Percentiles rank a stretch among this genome's conserved stretches.
Evolutionary conservation across 108 stramenopile genomes (phyloP).

Genomic region (Epipyxis sp.): DNA sequence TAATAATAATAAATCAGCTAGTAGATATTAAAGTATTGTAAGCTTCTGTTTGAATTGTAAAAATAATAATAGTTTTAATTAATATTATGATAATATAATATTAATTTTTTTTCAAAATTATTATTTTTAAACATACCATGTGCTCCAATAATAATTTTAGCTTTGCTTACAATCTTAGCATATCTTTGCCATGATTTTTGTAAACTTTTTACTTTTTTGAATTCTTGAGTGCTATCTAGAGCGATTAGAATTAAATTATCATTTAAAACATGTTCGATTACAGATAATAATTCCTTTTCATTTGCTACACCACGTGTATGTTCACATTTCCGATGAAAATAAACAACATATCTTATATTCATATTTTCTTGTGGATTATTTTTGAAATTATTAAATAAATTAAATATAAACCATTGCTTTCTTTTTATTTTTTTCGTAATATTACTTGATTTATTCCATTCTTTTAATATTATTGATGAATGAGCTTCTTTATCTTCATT

Average conservation of each 20-base stretch:
- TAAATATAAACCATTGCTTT: background rate
- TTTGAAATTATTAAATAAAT: background rate
- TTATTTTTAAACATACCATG: too few species aligned
- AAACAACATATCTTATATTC: background rate
- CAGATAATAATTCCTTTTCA: background rate
- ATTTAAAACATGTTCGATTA: background rate
- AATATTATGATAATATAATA: too few species aligned
- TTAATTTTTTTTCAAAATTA: too few species aligned
- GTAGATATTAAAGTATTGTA: too few species aligned
- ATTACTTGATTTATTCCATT: too few species aligned
- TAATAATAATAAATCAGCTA: too few species aligned
- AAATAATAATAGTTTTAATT: too few species aligned
- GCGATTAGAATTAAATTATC: background rate
- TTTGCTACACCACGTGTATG: background rate
- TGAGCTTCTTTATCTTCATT: too few species aligned
- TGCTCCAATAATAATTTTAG: background rate
- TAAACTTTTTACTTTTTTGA: background rate
- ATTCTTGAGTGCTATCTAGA: background rate
- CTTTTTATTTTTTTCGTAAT: background rate
- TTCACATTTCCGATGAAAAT: background rate
- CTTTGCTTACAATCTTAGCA: background rate
- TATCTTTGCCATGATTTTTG: background rate
- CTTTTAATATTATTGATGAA: too few species aligned
- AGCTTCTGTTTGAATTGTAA: too few species aligned
- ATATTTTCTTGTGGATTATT: background rate